phyloP scores from a whole-genome alignment of 192 early-diverging fungal genomes.

The Kickxella alabastrina region DNA sequence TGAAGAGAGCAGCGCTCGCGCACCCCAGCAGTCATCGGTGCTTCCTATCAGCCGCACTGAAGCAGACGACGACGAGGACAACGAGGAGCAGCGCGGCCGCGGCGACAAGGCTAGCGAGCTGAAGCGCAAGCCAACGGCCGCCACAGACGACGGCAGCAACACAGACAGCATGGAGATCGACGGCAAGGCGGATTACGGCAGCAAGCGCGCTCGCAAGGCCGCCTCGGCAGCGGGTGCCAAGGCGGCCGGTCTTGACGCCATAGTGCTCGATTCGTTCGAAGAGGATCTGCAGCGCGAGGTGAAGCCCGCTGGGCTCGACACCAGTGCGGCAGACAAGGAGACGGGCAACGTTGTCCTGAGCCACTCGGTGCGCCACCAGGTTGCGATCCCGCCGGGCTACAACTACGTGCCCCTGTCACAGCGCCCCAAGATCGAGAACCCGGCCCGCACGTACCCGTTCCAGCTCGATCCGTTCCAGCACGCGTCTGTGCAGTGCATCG shows the following conservation, averaged over 20 bases:
- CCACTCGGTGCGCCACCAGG: constrained; percentile 86
- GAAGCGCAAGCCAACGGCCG: neutral
- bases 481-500: constrained; percentile 81
- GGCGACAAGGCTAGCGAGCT: neutral
- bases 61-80: neutral
- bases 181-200: constrained; percentile 9
- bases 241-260: constrained; percentile 38
- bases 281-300: constrained; percentile 67
- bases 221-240: neutral
- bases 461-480: constrained; percentile 94
- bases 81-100: neutral
- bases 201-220: constrained; percentile 25
- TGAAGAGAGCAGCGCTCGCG: neutral
- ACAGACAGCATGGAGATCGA: constrained; percentile 17
- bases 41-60: constrained; percentile 4
- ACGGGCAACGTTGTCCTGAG: constrained; percentile 49
- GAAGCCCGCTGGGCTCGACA: constrained; percentile 54
- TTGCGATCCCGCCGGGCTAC: constrained; percentile 84
- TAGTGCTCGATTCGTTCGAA: constrained; percentile 64
- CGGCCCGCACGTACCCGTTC: constrained; percentile 86
- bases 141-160: constrained; percentile 2
- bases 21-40: neutral
- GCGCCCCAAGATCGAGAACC: constrained; percentile 72
- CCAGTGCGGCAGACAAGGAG: constrained; percentile 49
- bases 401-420: constrained; percentile 81